A percentile compares a stretch with the other conserved stretches of the same genome.
Evolutionary conservation across 2,329 filamentous ascomycete species (phyloP).

Genomic region (Pseudopithomyces chartarum): DNA sequence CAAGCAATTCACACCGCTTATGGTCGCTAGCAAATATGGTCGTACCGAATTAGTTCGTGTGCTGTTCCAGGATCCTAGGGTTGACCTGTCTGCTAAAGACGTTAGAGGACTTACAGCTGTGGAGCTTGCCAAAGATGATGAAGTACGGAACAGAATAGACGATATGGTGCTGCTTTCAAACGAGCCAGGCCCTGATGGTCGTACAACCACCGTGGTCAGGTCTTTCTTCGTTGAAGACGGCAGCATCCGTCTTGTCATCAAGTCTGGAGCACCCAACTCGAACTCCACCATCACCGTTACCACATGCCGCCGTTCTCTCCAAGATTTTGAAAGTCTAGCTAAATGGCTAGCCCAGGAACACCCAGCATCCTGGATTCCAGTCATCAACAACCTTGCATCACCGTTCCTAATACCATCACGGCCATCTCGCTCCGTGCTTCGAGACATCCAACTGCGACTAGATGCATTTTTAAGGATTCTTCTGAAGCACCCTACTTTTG

Average conservation of each 20-base stretch:
- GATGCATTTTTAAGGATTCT: constrained; percentile 89
- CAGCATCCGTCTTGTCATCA: constrained; percentile 88
- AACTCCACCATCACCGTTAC: constrained; percentile 89
- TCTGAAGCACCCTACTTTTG: constrained; percentile 86
- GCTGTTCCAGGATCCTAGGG: constrained; percentile 83
- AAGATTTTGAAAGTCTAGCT: constrained; percentile 89
- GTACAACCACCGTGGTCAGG: constrained; percentile 89
- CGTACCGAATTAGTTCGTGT: constrained; percentile 89
- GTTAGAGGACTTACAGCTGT: constrained; percentile 88
- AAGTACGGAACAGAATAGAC: constrained; percentile 94
- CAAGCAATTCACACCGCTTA: constrained; percentile 90
- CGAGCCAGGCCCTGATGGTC: constrained; percentile 69
- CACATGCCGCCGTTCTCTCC: constrained; percentile 84
- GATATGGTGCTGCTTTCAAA: constrained; percentile 82
- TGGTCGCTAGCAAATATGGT: constrained; percentile 98
- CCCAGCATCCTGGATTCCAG: constrained; percentile 92
- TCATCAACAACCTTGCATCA: constrained; percentile 75
- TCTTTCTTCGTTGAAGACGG: constrained; percentile 98
- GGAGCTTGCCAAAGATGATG: constrained; percentile 96
- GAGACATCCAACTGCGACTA: constrained; percentile 83
- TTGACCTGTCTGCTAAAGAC: constrained; percentile 84
- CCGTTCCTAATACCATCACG: constrained; percentile 94
- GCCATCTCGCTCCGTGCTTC: constrained; percentile 82
- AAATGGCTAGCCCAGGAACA: constrained; percentile 85
- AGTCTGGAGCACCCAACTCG: constrained; percentile 86